Base-by-base conservation (phyloP, 805 yeast species). In the Kockiozyma suomiensis region DNA sequence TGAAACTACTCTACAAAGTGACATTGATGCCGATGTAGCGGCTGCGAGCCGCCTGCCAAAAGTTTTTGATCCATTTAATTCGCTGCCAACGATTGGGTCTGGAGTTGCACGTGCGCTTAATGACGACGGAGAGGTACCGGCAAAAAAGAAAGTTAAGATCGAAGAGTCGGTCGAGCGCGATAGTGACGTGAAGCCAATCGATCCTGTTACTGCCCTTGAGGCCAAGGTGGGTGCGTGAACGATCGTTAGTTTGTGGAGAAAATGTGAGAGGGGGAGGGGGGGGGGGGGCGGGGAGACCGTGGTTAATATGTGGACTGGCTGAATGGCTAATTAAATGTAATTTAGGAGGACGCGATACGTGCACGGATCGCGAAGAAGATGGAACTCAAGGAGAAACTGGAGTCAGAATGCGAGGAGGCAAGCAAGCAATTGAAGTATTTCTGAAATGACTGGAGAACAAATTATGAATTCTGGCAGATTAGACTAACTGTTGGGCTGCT, bases 331-430 rank as follows among this genome's bases (percentile, higher is more conserved):
- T 13, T 30, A 6, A 7, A 10, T 30, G 10, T 30, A 12, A 4
- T 51, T 17, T 40, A 59, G 58, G 64, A 64, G 33, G 49, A 50
- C 19, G 51, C 42, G 6, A 37, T 62, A 13, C 48, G 50, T 21
- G 37, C 53, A 26, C 54, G 68, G 35, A 61, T 65, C n/a, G 52
- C 43, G 25, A 26, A 26, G 26, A 65, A 65, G 60, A 58, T 41
- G 42, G 53, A 25, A 15, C 45, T 30, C 15, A 43, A 62, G 17
- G 49, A 38, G 10, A 48, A 32, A 8, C 56, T 65, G 33, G 62
- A 65, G 42, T 15, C 26, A 10, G 56, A 65, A 43, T 53, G 54
- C 40, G 62, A 43, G 33, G 59, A 51, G n/a, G 28, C n/a, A 26
- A 37, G 55, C 19, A 33, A 21, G 38, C 56, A 54, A 30, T 53